Conservation (phyloP, 257 asterid genomes). For the Solanum appendiculatum region DNA sequence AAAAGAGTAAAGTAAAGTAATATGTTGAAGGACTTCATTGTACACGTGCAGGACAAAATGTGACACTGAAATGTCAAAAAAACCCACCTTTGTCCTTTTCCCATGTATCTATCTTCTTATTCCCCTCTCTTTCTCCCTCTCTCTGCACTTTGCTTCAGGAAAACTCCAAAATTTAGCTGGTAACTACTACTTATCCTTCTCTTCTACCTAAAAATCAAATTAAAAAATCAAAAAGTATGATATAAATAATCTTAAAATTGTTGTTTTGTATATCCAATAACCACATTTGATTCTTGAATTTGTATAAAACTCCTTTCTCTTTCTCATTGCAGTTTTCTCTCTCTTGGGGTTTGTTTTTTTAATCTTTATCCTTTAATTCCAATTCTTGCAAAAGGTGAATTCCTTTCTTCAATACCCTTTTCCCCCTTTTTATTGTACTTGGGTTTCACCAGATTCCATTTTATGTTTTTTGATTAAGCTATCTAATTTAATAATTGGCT, state of each 20-base stretch:
- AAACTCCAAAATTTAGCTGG: neutral
- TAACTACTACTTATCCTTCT: neutral
- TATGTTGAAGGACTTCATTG: too few relatives aligned
- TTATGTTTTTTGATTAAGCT: neutral
- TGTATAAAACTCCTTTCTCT: neutral
- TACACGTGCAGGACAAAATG: neutral
- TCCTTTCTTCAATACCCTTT: neutral
- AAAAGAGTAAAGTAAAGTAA: too few relatives aligned
- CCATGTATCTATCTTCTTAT: neutral
- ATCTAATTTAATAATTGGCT: neutral
- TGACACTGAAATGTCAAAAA: neutral
- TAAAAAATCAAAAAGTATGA: too few relatives aligned
- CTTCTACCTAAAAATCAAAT: neutral
- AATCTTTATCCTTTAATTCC: neutral
- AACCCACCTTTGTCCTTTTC: neutral
- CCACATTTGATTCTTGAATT: neutral
- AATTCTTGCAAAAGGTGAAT: neutral
- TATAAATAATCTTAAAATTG: neutral
- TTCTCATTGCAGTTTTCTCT: neutral
- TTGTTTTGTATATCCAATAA: neutral
- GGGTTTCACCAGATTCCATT: neutral
- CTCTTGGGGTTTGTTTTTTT: neutral
- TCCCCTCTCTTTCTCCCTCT: neutral
- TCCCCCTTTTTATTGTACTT: neutral
- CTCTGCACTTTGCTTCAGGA: neutral